Base-by-base conservation (phyloP, 2,329 filamentous ascomycete genomes). In the Akanthomyces uredinophilus region DNA sequence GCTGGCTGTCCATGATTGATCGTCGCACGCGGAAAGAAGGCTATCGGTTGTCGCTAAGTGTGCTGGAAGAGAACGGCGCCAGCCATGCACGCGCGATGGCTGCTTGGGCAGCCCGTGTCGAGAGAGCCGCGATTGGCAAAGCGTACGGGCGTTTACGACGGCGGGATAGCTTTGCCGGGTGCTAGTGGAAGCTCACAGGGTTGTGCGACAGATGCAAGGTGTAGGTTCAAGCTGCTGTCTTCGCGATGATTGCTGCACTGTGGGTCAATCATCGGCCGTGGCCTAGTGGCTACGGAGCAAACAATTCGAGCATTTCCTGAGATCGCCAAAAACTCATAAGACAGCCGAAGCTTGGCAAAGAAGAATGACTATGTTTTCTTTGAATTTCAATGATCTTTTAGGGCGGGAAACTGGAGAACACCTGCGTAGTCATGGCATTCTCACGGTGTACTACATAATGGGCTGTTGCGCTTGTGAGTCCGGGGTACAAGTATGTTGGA, bases 51-150 rank as follows among this genome's bases (percentile, higher is more conserved):
- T 44, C 35, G 56, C 27, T 59, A 50, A 39, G 24, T 32, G 13
- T 20, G 39, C 13, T 14, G 37, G n/a, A 29, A 11, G 53, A 18
- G 53, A 20, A 27, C 13, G 24, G 24, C 43, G 59, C 32, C 11
- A 35, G 44, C 60, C 60, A 62, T 62, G 53, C 3, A 37, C 11
- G 51, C 60, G 37, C 60, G 50, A 56, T 55, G 47, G 44, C 52
- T 49, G 60, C 44, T 47, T 8, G 10, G 51, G 35, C 56, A 52
- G 47, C 56, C 6, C 10, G 37, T 18, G 18, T 32, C 6, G 18
- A 22, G n/a, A 8, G 16, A 18, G 35, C 10, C 32, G 10, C 37
- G 24, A 39, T 24, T 3, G 11, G 27, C 14, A 35, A 18, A 44
- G 24, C 18, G 24, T 16, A 22, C 32, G 32, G 10, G 11, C 43